phyloP scores from a whole-genome alignment of 148 eudicot genomes.

The Cornus suecica region DNA sequence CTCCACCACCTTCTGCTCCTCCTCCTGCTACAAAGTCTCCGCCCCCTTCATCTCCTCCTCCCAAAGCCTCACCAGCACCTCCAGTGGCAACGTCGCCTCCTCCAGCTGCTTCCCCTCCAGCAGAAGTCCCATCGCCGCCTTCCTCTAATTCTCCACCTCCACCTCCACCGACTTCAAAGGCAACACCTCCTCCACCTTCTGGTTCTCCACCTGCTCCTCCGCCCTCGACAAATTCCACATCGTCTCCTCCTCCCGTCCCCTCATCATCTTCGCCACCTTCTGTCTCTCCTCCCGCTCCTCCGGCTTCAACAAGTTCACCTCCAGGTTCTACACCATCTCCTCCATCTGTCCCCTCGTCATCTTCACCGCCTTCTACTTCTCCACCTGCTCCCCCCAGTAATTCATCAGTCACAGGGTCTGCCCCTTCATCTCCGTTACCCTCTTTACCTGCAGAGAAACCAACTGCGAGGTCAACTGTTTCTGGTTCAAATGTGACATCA shows the following conservation, averaged over 20 bases:
- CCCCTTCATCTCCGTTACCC: conserved; percentile 19
- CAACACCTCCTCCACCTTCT: conserved; percentile 24
- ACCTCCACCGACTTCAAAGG: conserved; percentile 26
- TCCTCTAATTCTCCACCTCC: conserved; percentile 24
- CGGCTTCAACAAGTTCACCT: background rate
- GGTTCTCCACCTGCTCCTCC: conserved; percentile 31
- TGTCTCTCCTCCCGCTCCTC: conserved; percentile 8
- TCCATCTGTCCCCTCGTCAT: background rate
- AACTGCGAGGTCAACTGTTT: conserved; percentile 36
- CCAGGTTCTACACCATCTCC: background rate
- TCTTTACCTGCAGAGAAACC: conserved; percentile 34
- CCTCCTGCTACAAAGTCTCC: conserved; percentile 30
- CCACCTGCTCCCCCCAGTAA: conserved; percentile 35
- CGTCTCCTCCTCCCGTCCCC: conserved; percentile 32
- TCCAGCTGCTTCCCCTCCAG: conserved; percentile 21
- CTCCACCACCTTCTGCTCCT: conserved; percentile 14
- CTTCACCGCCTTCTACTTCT: background rate
- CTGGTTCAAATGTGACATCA: conserved; percentile 21
- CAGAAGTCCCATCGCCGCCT: conserved; percentile 16
- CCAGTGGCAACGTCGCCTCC: conserved; percentile 30
- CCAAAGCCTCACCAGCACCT: conserved; percentile 20
- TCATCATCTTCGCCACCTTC: conserved; percentile 30
- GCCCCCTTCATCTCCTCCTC: conserved; percentile 22
- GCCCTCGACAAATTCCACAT: conserved; percentile 7
- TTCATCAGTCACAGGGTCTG: conserved; percentile 17